Evolutionary conservation across 768 basidiomycete species (phyloP), one percentile per base, ranked within the genome.

Genomic region (Kwoniella shandongensis): DNA sequence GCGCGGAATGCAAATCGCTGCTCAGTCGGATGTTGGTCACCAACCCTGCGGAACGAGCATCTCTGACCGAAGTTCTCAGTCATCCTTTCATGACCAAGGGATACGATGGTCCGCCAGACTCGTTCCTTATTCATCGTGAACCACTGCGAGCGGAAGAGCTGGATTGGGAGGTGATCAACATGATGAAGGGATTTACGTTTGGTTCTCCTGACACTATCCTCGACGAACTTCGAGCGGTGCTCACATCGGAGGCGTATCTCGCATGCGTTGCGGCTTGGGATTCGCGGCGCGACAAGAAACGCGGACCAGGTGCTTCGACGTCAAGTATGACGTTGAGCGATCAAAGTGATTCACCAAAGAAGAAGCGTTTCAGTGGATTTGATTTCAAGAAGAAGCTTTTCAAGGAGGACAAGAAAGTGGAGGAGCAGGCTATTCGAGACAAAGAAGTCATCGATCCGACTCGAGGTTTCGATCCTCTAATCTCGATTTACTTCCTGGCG

Each of bases 151-250:
- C 86, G 0, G 89, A 91, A 52, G 93, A 97, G 50, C 81, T 99
- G 48, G 92, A 98, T 75, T 83, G 82, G 27, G 83, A 86, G 35
- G 89, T 98, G 57, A 83, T 99, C 70, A 83, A 82, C 30, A 86
- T 86, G 47, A 98, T 97, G 96, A 85, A 86, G 40, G 94, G 94
- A 4, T 97, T 99, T 78, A 94, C 97, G 70, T 97, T 99, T 65
- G 96, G 96, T 15, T 80, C 87, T 0, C 86, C 88, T 47, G 87
- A 88, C 4, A 88, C 94, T 12, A 89, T 98, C 53, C 86, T 90
- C 75, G 80, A 80, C 39, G 85, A 81, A 70, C 82, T 97, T 2
- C 70, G 82, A 10, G 81, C 83, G 0, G 82, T 96, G 20, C 83
- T 98, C 22, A 83, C 85, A 62, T 86, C 86, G 0, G 91, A 96